phyloP scores from a whole-genome alignment of 2,329 filamentous ascomycete genomes.

The Paraphaeosphaeria sporulosa region DNA sequence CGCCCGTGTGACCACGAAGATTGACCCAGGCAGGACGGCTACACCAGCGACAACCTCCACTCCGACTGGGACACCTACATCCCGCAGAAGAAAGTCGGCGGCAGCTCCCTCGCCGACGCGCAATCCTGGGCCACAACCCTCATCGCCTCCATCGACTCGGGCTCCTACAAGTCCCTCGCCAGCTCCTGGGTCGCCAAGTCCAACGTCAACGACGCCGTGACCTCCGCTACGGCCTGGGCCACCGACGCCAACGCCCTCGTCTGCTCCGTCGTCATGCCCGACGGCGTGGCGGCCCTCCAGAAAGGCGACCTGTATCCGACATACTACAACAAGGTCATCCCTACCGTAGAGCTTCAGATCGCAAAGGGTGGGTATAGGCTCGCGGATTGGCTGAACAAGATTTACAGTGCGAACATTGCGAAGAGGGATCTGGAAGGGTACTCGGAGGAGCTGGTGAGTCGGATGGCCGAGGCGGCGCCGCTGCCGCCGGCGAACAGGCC shows the following conservation, averaged over 20 bases:
- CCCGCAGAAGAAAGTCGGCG: not conserved
- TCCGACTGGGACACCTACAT: slow-evolving; percentile 3
- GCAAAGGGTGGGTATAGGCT: not conserved
- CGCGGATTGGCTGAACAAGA: slow-evolving; percentile 3
- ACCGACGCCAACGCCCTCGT: slow-evolving; percentile 3
- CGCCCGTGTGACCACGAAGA: not conserved
- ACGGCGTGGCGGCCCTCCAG: not conserved
- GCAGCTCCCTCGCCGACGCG: not conserved
- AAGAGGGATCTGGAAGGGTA: not conserved
- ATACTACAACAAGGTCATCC: slow-evolving; percentile 6
- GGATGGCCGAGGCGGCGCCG: not conserved
- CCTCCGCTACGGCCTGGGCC: not conserved
- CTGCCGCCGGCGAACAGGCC: slow-evolving; percentile 1
- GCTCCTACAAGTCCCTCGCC: slow-evolving; percentile 1
- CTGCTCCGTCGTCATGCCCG: not conserved
- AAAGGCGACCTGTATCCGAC: not conserved
- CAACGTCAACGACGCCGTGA: slow-evolving; percentile 4
- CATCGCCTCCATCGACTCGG: not conserved
- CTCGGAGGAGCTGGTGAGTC: not conserved
- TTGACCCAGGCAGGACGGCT: not conserved
- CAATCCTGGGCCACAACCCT: slow-evolving; percentile 2
- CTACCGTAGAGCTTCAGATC: not conserved
- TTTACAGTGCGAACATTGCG: slow-evolving; percentile 3
- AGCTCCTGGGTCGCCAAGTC: not conserved
- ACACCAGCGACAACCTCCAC: slow-evolving; percentile 1